These are phyloP conservation scores for Hypoxylon trugodes DNA, from an alignment of 495 filamentous ascomycete species.

Conservation along the genomic window DNA sequence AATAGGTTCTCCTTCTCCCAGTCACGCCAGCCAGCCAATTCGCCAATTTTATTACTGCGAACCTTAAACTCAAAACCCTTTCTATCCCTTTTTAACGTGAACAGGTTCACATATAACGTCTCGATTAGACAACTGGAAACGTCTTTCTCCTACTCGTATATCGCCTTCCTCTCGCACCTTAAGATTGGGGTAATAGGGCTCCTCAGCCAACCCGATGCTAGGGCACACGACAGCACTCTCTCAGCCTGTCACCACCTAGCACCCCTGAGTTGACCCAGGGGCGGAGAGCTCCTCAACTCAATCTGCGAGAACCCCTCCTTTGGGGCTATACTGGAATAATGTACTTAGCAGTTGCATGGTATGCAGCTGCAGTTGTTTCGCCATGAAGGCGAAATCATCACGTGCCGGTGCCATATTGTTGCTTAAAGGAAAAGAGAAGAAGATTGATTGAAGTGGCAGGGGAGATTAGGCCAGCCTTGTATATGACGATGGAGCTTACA, in stretches of 20 bases:
- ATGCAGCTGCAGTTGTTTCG: conserved; percentile 38
- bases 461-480: conserved; percentile 10
- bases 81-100: no score
- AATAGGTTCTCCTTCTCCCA: no score
- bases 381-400: conserved; percentile 38
- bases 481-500: conserved; percentile 1
- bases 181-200: conserved; percentile 35
- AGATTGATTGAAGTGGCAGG: conserved; percentile 15
- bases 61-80: no score
- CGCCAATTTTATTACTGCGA: no score
- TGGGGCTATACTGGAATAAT: conserved; percentile 72
- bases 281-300: conserved; percentile 52
- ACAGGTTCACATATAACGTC: conserved; percentile 6
- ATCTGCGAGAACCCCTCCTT: conserved; percentile 70
- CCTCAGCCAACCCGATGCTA: conserved; percentile 39
- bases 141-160: neutral
- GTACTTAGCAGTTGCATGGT: no score
- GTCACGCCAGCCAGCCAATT: no score
- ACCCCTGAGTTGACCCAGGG: conserved; percentile 46
- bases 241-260: conserved; percentile 11
- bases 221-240: conserved; percentile 23
- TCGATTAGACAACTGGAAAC: neutral
- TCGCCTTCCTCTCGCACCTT: neutral
- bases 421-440: conserved; percentile 4
- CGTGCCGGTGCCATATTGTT: conserved; percentile 42